Evolutionary conservation across 2,329 filamentous ascomycete species (phyloP), one percentile per base, ranked within the genome.

Genomic region (Plectosphaerella cucumerina): DNA sequence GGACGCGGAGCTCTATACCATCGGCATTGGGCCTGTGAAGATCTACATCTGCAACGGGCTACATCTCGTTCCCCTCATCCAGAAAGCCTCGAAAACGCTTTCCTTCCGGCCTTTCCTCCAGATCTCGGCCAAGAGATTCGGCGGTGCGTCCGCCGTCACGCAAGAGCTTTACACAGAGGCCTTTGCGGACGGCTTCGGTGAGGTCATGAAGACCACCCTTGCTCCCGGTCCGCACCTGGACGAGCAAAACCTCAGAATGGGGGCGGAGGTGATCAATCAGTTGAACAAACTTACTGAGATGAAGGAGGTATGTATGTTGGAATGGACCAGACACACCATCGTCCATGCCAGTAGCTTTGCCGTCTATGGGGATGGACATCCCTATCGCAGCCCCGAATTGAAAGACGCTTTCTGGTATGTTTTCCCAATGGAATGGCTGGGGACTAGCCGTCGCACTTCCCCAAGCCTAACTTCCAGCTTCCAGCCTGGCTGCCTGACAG

Each of bases 41-140:
- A 54, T 66, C 35, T 66, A 66, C 48, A 53, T 65, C 11, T 50
- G 56, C 44, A 58, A 60, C 20, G 58, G 62, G 1, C 52, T 49
- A 4, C 62, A 60, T 3, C 58, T 65, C 2, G 56, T 59, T 1
- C 59, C 62, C 2, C n/a, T 57, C 0, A 58, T 65, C 23, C 61
- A 63, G 47, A 53, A 50, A 17, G 45, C 54, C 0, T 55, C 56
- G 10, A 62, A 61, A 18, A 59, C 58, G 0, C 44, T 66, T 0
- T 60, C 61, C 4, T 66, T 66, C 49, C 58, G 58, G 0, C 64
- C 63, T 0, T 61, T 65, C 2, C 52, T 65, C 34, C 61, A 63
- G 5, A 56, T 50, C 34, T 50, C 51, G 15, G 23, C 52, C 2
- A 49, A 48, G 22, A 45, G 34, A 11, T 49, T 51, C 22, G 52